Base-by-base conservation (phyloP, 768 basidiomycete species). In the Nevesoporus exiguus region DNA sequence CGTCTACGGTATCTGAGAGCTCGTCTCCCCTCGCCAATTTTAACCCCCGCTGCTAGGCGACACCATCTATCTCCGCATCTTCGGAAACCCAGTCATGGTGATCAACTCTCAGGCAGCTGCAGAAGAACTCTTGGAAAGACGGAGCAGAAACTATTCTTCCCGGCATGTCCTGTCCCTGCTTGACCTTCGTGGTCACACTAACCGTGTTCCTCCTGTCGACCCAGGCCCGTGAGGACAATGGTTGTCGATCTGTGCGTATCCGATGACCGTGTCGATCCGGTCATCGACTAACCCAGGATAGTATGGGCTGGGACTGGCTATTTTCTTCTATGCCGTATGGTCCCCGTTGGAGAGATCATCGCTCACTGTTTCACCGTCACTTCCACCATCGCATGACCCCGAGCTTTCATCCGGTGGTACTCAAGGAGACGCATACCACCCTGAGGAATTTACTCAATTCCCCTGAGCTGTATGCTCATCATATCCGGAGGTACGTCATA, bases 291-390 rank as follows among this genome's bases (percentile, higher is more conserved):
- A 52, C 41, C 39, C 29, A 34, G 10, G 36, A 24, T 42, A 79
- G 77, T 42, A 76, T 79, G 57, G 78, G 78, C 7, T 80, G 73
- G 72, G 69, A 75, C 54, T 79, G 77, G 77, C 58, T 77, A 5
- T 73, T 78, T 57, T 76, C 75, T 1, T 66, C 71, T n/a, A 67
- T 75, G 61, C 63, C 64, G 6, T 77, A 72, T 44, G 76, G 77
- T 13, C 54, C 43, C 10, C 60, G 52, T 43, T 77, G 73, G 72
- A 64, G 63, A 45, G 63, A 66, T 8, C 77, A 77, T 61, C 66
- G 75, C 44, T 65, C 62, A 3, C 60, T 73, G 13, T 76, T 78
- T 30, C 70, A 71, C 49, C 69, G 72, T 53, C 66, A 74, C 58
- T 77, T 77, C 50, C 67, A 62, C 40, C 61, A 62, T 30, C 61